A percentile compares a stretch with the other conserved stretches of the same genome.
Conservation (phyloP, 345 rosid species). For the Murraya koenigii region DNA sequence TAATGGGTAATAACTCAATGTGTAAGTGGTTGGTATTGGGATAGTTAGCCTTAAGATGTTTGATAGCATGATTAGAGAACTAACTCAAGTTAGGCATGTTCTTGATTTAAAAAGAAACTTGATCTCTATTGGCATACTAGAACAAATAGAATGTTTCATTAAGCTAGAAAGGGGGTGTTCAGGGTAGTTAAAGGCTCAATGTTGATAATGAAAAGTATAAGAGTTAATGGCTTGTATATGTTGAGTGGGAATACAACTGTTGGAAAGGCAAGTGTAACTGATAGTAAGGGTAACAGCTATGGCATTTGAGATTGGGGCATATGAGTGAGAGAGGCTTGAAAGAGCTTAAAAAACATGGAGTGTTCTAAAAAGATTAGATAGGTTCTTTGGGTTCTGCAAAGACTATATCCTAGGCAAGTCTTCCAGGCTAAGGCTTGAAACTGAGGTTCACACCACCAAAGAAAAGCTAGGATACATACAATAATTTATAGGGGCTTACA, state of each 20-base stretch:
- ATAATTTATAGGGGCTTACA: no score
- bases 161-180: no score
- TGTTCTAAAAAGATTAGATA: no score
- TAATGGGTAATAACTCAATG: background rate
- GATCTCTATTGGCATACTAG: background rate
- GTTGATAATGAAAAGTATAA: background rate
- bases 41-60: background rate
- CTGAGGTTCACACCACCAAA: background rate
- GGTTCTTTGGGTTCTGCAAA: no score
- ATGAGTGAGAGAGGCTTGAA: background rate
- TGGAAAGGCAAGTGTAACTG: background rate
- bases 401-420: background rate
- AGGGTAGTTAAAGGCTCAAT: background rate
- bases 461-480: background rate
- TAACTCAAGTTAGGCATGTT: background rate
- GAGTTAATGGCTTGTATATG: background rate
- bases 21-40: no score
- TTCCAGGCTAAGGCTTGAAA: background rate
- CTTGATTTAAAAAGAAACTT: background rate
- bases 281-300: rapidly evolving
- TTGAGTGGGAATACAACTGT: background rate
- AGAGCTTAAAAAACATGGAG: rapidly evolving
- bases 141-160: rapidly evolving
- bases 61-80: background rate
- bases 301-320: background rate